phyloP scores from a whole-genome alignment of 768 basidiomycete species.

The Suillus subluteus region DNA sequence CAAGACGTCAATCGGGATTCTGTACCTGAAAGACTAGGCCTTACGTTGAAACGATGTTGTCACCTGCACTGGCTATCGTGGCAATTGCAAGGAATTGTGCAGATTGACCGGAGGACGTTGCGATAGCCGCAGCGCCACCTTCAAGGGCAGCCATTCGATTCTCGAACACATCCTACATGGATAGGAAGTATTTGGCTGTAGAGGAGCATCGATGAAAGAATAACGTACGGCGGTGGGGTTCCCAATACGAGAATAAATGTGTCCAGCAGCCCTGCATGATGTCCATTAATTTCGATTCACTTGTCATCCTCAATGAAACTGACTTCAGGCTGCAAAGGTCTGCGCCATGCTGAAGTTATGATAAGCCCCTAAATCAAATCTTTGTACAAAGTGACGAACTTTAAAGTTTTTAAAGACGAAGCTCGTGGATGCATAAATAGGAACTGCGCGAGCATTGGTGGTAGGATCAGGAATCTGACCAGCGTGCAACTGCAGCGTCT shows the following conservation, averaged over 20 bases:
- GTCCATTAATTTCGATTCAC: neutral
- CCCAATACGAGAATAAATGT: slow-evolving; percentile 57
- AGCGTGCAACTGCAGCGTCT: slow-evolving; percentile 67
- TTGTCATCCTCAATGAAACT: neutral
- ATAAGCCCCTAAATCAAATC: slow-evolving; percentile 8
- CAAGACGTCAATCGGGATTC: neutral
- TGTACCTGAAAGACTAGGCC: slow-evolving; percentile 15
- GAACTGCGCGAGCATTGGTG: slow-evolving; percentile 63
- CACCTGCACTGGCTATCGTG: slow-evolving; percentile 54
- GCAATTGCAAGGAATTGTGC: slow-evolving; percentile 65
- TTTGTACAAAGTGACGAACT: slow-evolving; percentile 28
- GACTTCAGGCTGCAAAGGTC: slow-evolving; percentile 53
- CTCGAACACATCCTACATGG: slow-evolving; percentile 60
- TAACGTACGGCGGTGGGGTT: slow-evolving; percentile 59
- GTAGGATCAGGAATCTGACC: slow-evolving; percentile 55
- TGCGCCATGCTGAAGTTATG: slow-evolving; percentile 47
- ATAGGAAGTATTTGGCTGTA: neutral
- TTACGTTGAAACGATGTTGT: slow-evolving; percentile 67
- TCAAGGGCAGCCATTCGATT: slow-evolving; percentile 67
- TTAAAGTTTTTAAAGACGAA: slow-evolving; percentile 60
- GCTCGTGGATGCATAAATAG: slow-evolving; percentile 61
- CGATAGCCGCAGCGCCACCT: slow-evolving; percentile 61
- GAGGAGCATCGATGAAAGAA: neutral
- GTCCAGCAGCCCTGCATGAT: slow-evolving; percentile 40
- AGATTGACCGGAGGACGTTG: slow-evolving; percentile 60